Evolutionary conservation across 192 early-diverging fungal species (phyloP).

Genomic region (Rhizophagus sp.): DNA sequence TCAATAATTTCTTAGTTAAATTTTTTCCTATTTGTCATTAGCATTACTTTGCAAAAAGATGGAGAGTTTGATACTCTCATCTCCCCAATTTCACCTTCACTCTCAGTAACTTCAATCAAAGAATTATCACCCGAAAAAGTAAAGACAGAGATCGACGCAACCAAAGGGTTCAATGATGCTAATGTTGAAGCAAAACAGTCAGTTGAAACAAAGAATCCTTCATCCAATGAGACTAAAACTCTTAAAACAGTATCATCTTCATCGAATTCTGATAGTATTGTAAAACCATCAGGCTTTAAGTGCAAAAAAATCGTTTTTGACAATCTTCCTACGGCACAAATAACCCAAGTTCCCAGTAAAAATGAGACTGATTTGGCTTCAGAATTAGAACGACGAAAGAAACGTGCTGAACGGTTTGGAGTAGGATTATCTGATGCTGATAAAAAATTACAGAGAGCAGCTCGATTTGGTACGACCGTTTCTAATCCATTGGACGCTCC

Average conservation of each 20-base stretch:
- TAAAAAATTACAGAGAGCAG: slow-evolving; percentile 53
- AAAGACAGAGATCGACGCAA: neutral
- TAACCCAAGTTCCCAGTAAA: neutral
- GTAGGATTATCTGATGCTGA: slow-evolving; percentile 47
- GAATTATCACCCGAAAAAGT: neutral
- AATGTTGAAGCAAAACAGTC: neutral
- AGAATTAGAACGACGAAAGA: slow-evolving; percentile 49
- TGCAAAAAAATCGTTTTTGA: slow-evolving; percentile 23
- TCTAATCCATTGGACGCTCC: slow-evolving; percentile 25
- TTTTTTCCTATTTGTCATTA: neutral
- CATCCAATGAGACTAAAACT: slow-evolving; percentile 4
- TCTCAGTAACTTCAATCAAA: slow-evolving; percentile 8
- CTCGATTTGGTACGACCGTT: slow-evolving; percentile 53
- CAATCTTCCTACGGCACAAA: neutral
- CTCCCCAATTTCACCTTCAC: slow-evolving; percentile 16
- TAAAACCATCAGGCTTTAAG: slow-evolving; percentile 19
- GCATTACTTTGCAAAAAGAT: slow-evolving; percentile 6
- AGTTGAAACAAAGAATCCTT: neutral
- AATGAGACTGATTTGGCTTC: slow-evolving; percentile 32
- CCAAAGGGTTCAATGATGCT: neutral
- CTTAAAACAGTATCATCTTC: neutral
- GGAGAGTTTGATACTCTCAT: neutral
- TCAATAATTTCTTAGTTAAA: neutral
- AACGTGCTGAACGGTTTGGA: slow-evolving; percentile 51
- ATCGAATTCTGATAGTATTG: neutral